Conservation (phyloP, 2,329 filamentous ascomycete species). For the Ustilaginoidea virens region DNA sequence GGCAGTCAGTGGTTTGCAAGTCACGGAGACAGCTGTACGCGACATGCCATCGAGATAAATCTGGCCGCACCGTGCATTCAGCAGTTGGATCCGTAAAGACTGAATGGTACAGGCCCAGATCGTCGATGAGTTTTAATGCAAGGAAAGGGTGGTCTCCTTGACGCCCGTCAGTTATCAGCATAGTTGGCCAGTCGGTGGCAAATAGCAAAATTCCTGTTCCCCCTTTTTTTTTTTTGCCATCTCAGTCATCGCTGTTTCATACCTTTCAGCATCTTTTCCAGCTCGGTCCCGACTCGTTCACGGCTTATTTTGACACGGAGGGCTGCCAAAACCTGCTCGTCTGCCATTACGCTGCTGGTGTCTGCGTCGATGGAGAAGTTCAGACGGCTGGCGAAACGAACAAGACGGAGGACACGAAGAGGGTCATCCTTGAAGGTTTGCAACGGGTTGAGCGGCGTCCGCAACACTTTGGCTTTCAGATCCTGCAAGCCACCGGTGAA, state of each 20-base stretch:
- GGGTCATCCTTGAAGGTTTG: constrained; percentile 94
- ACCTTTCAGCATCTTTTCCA: constrained; percentile 78
- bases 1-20: constrained; percentile 27
- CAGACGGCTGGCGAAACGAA: constrained; percentile 79
- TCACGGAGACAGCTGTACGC: constrained; percentile 49
- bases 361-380: constrained; percentile 60
- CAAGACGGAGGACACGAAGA: constrained; percentile 67
- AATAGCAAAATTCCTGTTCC: no score
- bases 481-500: constrained; percentile 68
- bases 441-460: constrained; percentile 73
- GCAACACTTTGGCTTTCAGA: constrained; percentile 55
- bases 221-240: no score
- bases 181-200: no score
- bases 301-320: constrained; percentile 82
- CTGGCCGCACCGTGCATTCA: constrained; percentile 35
- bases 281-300: constrained; percentile 72
- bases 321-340: constrained; percentile 61
- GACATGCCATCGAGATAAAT: constrained; percentile 42
- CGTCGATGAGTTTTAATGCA: constrained; percentile 50
- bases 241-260: no score
- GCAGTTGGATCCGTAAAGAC: constrained; percentile 57
- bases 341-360: constrained; percentile 59
- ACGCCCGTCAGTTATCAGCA: no score
- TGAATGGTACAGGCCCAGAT: constrained; percentile 51
- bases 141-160: constrained; percentile 42